Evolutionary conservation across 331 rosid species (phyloP).

Genomic region (Malus hybrid): DNA sequence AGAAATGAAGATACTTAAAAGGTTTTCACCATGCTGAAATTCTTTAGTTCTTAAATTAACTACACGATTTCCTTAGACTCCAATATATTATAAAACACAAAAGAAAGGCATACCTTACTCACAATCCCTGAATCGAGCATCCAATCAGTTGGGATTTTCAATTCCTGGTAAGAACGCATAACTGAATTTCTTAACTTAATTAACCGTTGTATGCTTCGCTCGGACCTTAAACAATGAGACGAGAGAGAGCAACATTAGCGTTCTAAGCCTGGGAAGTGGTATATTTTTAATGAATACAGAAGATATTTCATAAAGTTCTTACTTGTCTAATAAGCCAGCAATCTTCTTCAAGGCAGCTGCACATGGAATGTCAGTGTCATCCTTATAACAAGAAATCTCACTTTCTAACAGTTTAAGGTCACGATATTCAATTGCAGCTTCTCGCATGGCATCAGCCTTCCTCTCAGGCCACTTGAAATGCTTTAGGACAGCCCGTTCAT

Average conservation of each 20-base stretch:
- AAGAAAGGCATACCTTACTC: slow-evolving; percentile 43
- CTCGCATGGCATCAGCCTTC: slow-evolving; percentile 89
- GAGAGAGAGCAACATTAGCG: slow-evolving; percentile 10
- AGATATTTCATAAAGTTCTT: slow-evolving; percentile 14
- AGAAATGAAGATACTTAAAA: neutral
- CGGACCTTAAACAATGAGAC: slow-evolving; percentile 55
- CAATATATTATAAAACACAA: neutral
- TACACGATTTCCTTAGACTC: neutral
- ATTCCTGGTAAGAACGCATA: slow-evolving; percentile 46
- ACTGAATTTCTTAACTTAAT: slow-evolving; percentile 52
- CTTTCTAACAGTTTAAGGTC: slow-evolving; percentile 63
- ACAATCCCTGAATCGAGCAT: slow-evolving; percentile 86
- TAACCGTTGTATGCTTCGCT: slow-evolving; percentile 59
- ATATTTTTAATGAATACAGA: neutral
- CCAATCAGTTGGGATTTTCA: slow-evolving; percentile 77
- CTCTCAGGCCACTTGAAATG: slow-evolving; percentile 97
- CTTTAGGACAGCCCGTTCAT: slow-evolving; percentile 81
- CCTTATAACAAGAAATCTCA: slow-evolving; percentile 62
- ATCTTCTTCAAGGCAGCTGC: slow-evolving; percentile 76
- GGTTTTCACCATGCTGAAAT: neutral
- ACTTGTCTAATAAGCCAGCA: slow-evolving; percentile 82
- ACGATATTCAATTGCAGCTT: slow-evolving; percentile 86
- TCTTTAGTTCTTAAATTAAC: neutral
- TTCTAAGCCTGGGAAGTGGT: neutral
- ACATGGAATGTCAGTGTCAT: slow-evolving; percentile 65